Percentiles rank a stretch among this genome's conserved stretches.
phyloP scores from a whole-genome alignment of 169 alveolate genomes.

The Cryptosporidium tyzzeri region DNA sequence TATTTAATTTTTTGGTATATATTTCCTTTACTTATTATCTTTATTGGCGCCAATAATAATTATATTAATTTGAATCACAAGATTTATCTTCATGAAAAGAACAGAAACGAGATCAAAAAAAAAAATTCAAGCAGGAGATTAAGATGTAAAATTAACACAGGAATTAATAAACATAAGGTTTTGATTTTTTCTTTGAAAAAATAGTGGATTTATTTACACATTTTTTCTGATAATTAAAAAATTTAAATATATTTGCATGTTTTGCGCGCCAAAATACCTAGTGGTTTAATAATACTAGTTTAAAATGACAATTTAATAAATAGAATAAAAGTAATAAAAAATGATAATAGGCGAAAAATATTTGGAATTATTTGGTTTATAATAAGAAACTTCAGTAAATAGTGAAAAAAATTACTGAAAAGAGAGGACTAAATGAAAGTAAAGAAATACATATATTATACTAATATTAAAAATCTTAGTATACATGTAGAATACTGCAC shows the following conservation, averaged over 20 bases:
- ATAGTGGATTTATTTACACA: neutral
- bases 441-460: neutral
- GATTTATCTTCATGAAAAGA: neutral
- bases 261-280: constrained; percentile 14
- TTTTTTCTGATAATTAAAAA: neutral
- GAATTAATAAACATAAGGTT: neutral
- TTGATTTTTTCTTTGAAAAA: neutral
- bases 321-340: neutral
- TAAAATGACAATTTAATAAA: neutral
- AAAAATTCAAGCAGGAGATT: neutral
- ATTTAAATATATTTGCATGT: neutral
- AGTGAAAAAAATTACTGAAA: neutral
- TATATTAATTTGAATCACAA: neutral
- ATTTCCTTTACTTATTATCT: neutral
- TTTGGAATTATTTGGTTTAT: neutral
- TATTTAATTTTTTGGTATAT: neutral
- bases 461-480: neutral
- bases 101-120: neutral
- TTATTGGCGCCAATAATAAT: neutral
- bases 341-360: neutral
- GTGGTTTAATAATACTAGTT: neutral
- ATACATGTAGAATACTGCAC: neutral
- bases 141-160: too few species aligned
- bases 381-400: neutral
- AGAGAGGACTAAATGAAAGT: neutral